Evolutionary conservation across 1,284 basidiomycete genomes (phyloP), one percentile per base, ranked within the genome.

Genomic region (Papiliotrema nemorosa): DNA sequence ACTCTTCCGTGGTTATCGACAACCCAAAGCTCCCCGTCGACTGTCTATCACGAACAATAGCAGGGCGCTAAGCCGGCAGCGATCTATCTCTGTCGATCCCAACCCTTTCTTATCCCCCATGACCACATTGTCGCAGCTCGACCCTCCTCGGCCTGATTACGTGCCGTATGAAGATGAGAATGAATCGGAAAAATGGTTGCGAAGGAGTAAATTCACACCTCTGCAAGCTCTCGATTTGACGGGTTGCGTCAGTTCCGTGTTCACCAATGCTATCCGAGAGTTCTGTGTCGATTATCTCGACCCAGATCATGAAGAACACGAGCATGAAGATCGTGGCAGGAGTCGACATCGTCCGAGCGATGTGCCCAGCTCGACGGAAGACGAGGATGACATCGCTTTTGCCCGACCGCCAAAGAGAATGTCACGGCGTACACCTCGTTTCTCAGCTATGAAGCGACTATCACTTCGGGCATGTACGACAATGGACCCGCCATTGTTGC

Each of bases 211-310:
- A 44, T 76, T 77, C 49, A 67, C 65, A 55, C 84, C 89, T 47
- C 78, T 98, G 5, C 85, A 92, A 69, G 90, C 92, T 2, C 79
- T 96, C 33, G 94, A 98, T 69, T 76, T 97, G 47, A 97, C 92
- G 20, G 93, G 92, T 59, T 97, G 94, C 70, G 87, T 97, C 67
- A 92, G 89, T 66, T 82, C 82, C 18, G 85, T 87, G 5, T 97
- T 97, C 64, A 85, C 88, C 52, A 82, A 84, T 57, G 89, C 88
- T 0, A 81, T 96, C 60, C 80, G 81, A 33, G 85, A 88, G 52
- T 93, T 97, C 67, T 90, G 91, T 54, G 79, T 82, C 49, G 81
- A 80, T 42, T 83, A 88, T 74, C 75, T 92, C 22, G 60, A 60
- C 9, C 54, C 62, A 2, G 63, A 62, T 14, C 75, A 77, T 18